A percentile compares a stretch with the other conserved stretches of the same genome.
These are phyloP conservation scores for Verticillium albo-atrum DNA, from an alignment of 2,329 filamentous ascomycete species.

Conservation along the genomic window DNA sequence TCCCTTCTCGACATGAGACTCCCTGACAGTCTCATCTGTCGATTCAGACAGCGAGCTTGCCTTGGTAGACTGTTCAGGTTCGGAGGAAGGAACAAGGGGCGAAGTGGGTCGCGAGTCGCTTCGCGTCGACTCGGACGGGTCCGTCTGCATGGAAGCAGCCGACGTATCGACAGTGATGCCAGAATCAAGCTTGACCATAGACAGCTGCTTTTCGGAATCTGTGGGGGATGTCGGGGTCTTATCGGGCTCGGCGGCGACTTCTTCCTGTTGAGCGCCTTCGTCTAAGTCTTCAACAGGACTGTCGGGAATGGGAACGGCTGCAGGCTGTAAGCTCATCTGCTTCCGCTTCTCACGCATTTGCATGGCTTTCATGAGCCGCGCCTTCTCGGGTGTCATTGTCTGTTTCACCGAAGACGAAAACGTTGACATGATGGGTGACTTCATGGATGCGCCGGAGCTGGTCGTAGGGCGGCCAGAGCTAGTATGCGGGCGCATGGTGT, in stretches of 20 bases:
- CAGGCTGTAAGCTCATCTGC: conserved; percentile 30
- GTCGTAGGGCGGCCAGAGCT: conserved; percentile 34
- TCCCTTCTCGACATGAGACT: conserved; percentile 25
- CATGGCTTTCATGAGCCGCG: conserved; percentile 88
- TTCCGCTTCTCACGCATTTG: conserved; percentile 82
- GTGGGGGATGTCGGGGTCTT: conserved; percentile 14
- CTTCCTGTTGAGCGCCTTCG: conserved; percentile 5
- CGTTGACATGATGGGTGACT: conserved; percentile 30
- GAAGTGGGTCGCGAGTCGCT: conserved; percentile 56
- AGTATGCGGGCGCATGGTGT: conserved; percentile 25
- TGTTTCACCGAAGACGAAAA: conserved; percentile 39
- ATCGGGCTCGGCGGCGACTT: conserved; percentile 8
- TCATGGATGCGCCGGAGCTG: conserved; percentile 40
- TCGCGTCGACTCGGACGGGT: conserved; percentile 42
- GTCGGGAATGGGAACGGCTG: conserved; percentile 19
- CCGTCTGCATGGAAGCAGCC: conserved; percentile 36
- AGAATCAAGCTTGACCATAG: conserved; percentile 47
- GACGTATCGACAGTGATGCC: conserved; percentile 45
- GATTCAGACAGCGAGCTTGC: conserved; percentile 61
- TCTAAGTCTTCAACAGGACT: conserved; percentile 14
- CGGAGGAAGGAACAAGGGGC: conserved; percentile 47
- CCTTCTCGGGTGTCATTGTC: conserved; percentile 80
- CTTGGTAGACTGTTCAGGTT: conserved; percentile 55
- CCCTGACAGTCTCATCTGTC: conserved; percentile 54
- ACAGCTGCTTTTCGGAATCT: conserved; percentile 26